A percentile compares a stretch with the other conserved stretches of the same genome.
These are phyloP conservation scores for Fusarium sp. DNA, from an alignment of 2,329 filamentous ascomycete species.

Conservation along the genomic window DNA sequence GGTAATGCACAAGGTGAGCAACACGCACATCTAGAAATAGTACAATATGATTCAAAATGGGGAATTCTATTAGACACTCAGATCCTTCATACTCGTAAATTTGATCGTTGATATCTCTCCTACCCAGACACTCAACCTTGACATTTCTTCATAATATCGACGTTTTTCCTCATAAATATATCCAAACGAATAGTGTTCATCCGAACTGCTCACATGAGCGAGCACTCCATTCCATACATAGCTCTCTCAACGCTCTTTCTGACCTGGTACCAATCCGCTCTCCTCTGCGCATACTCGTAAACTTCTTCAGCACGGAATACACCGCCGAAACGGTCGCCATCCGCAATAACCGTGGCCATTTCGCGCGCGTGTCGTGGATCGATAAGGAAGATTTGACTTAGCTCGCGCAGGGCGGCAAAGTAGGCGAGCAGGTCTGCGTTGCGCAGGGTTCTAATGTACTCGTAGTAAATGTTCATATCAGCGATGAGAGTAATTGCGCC, in stretches of 20 bases:
- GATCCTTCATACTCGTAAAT: conserved; percentile 28
- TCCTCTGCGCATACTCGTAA: conserved; percentile 93
- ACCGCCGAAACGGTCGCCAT: conserved; percentile 87
- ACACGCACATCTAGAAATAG: conserved; percentile 3
- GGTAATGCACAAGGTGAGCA: conserved; percentile 1
- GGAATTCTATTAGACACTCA: conserved; percentile 17
- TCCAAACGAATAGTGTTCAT: conserved; percentile 3
- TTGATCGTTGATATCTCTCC: conserved; percentile 8
- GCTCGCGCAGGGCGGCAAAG: conserved; percentile 89
- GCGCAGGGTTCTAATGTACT: conserved; percentile 82
- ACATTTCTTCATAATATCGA: conserved; percentile 28
- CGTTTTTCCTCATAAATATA: conserved; percentile 17
- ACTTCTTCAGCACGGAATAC: conserved; percentile 97
- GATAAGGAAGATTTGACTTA: conserved; percentile 96
- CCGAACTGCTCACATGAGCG: conserved; percentile 73
- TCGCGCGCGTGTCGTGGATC: conserved; percentile 87
- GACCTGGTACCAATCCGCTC: conserved; percentile 95
- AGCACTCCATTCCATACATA: conserved; percentile 96
- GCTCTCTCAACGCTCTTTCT: conserved; percentile 90
- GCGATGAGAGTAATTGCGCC: conserved; percentile 94
- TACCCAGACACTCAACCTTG: conserved; percentile 21
- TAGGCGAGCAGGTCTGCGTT: conserved; percentile 89
- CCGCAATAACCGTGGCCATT: conserved; percentile 93
- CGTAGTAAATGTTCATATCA: conserved; percentile 94
- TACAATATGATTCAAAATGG: background rate